These are phyloP conservation scores for Cercospora zeae-maydis DNA, from an alignment of 2,329 filamentous ascomycete species.

Conservation along the genomic window DNA sequence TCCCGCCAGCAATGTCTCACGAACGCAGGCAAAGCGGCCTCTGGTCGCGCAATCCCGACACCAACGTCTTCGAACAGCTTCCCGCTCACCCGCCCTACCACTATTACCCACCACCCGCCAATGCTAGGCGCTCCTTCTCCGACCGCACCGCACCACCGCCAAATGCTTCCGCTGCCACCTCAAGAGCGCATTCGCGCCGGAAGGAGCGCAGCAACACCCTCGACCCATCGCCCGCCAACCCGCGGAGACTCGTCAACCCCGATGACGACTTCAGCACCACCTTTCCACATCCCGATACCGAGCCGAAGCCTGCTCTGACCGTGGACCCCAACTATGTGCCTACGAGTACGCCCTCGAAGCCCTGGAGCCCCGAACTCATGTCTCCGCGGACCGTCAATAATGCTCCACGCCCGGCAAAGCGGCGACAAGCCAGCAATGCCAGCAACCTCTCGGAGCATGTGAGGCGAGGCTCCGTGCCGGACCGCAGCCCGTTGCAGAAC, in stretches of 20 bases:
- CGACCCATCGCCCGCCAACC: background rate
- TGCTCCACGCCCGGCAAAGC: conserved; percentile 14
- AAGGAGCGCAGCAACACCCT: conserved; percentile 17
- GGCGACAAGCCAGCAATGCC: conserved; percentile 25
- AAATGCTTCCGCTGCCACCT: conserved; percentile 13
- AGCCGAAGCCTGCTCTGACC: conserved; percentile 21
- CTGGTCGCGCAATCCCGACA: conserved; percentile 28
- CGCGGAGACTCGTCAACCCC: conserved; percentile 5
- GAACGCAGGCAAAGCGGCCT: conserved; percentile 33
- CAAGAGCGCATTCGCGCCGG: conserved; percentile 12
- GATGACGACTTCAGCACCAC: conserved; percentile 11
- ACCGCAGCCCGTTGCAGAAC: conserved; percentile 87
- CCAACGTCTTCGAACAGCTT: conserved; percentile 27
- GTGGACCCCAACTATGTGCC: conserved; percentile 31
- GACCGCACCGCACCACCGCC: conserved; percentile 24
- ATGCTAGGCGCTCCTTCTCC: conserved; percentile 30
- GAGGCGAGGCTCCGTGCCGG: conserved; percentile 61
- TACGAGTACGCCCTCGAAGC: conserved; percentile 28
- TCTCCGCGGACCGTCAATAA: conserved; percentile 19
- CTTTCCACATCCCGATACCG: conserved; percentile 12
- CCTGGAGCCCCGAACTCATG: conserved; percentile 32
- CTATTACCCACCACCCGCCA: conserved; percentile 33
- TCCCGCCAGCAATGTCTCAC: conserved; percentile 16
- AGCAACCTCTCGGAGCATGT: conserved; percentile 23
- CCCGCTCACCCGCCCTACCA: conserved; percentile 27